Evolutionary conservation across 1,139 yeast genomes (phyloP).

Genomic region (Magnusiomyces paraingens): DNA sequence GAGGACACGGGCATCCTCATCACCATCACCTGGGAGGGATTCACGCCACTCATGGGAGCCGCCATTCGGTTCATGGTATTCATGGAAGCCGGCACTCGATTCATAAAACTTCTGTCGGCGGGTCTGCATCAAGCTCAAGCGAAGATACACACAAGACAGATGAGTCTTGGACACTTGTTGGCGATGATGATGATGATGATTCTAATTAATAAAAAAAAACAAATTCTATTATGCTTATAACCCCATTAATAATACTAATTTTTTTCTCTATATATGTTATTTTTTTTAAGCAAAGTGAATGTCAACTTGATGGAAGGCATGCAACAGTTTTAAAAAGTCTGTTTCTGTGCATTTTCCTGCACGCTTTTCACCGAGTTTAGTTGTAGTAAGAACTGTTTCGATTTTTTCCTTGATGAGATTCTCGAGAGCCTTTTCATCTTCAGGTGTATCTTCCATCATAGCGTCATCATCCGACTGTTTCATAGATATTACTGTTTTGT

Average conservation of each 20-base stretch:
- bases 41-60: background rate
- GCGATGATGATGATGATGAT: constrained; percentile 1
- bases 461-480: constrained; percentile 16
- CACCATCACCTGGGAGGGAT: background rate
- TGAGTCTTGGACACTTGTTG: constrained; percentile 8
- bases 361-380: constrained; percentile 79
- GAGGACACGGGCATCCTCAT: background rate
- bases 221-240: too few species aligned
- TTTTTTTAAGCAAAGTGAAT: constrained; percentile 77
- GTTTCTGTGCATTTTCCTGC: constrained; percentile 94
- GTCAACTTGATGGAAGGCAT: constrained; percentile 95
- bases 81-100: background rate
- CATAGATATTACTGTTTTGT: constrained; percentile 69
- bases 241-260: background rate
- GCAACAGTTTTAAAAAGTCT: constrained; percentile 77
- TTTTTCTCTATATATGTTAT: background rate
- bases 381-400: constrained; percentile 49
- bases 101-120: background rate
- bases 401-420: constrained; percentile 13
- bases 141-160: constrained; percentile 6
- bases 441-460: background rate
- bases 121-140: background rate
- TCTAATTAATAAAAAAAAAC: background rate
- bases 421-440: constrained; percentile 31
- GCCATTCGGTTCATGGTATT: too few species aligned